Conservation (phyloP, 306 rosid species). For the Cyclanthera cordifolia region DNA sequence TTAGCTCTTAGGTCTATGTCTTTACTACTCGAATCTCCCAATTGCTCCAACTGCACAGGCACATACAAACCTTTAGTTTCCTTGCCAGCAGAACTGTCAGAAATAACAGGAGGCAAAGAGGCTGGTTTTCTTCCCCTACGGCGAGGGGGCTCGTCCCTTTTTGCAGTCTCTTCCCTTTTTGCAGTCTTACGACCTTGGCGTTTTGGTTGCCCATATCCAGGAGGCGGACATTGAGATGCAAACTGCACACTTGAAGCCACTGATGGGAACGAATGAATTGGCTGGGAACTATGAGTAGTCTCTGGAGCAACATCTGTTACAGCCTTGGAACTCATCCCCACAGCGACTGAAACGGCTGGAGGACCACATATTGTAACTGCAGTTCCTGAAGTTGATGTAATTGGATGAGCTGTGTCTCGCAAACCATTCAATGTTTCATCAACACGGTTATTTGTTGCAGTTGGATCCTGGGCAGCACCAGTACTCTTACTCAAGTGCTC, state of each 20-base stretch:
- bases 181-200: constrained; percentile 72
- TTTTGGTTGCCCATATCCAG: constrained; percentile 43
- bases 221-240: constrained; percentile 30
- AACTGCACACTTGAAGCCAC: constrained; percentile 29
- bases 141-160: constrained; percentile 54
- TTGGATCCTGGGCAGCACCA: constrained; percentile 19
- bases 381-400: constrained; percentile 22
- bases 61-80: constrained; percentile 39
- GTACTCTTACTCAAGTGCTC: constrained; percentile 24
- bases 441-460: constrained; percentile 16
- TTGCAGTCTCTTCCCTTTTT: constrained; percentile 50
- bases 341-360: constrained; percentile 24
- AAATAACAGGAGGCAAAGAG: constrained; percentile 22
- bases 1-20: constrained; percentile 25
- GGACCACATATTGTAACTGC: constrained; percentile 27
- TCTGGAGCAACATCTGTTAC: constrained; percentile 25
- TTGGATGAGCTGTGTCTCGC: constrained; percentile 27
- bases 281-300: constrained; percentile 29
- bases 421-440: constrained; percentile 24
- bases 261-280: constrained; percentile 25
- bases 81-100: constrained; percentile 26
- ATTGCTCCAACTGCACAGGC: constrained; percentile 28
- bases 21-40: constrained; percentile 37
- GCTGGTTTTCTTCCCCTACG: constrained; percentile 70
- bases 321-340: constrained; percentile 23